Percentiles rank a stretch among this genome's conserved stretches.
phyloP scores from a whole-genome alignment of 345 rosid genomes.

The Raphanus raphanistrum region DNA sequence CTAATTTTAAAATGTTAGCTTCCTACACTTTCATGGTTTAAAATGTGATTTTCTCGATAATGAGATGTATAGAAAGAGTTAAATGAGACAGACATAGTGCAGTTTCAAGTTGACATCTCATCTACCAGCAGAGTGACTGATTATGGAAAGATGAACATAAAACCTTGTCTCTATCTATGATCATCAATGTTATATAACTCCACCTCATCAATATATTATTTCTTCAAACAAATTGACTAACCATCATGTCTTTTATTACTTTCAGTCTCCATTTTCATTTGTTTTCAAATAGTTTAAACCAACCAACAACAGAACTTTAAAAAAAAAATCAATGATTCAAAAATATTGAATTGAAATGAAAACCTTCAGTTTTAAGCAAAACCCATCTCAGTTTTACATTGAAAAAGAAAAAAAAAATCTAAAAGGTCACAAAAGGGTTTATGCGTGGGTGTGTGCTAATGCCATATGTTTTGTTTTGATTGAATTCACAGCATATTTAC shows the following conservation, averaged over 20 bases:
- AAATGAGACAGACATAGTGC: conserved; percentile 22
- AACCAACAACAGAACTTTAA: no score
- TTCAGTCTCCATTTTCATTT: no score
- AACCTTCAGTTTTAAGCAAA: conserved; percentile 7
- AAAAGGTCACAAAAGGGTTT: conserved; percentile 31
- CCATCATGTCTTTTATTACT: no score
- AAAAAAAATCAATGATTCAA: background rate
- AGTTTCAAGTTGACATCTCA: conserved; percentile 37
- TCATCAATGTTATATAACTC: conserved; percentile 25
- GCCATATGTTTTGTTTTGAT: conserved; percentile 27
- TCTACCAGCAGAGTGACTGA: conserved; percentile 31
- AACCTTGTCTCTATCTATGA: conserved; percentile 20
- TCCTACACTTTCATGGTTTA: no score
- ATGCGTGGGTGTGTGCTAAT: conserved; percentile 29
- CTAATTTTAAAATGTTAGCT: no score
- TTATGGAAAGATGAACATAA: conserved; percentile 16
- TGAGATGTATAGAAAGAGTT: conserved; percentile 3
- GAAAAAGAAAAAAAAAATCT: background rate
- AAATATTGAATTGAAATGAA: conserved; percentile 5
- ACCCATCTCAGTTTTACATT: conserved; percentile 32
- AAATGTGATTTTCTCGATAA: background rate
- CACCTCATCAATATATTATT: no score
- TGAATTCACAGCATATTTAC: conserved; percentile 34
- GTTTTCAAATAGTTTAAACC: no score
- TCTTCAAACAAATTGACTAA: no score